phyloP scores from a whole-genome alignment of 176 grass and related monocot species.

The Melocanna baccifera region DNA sequence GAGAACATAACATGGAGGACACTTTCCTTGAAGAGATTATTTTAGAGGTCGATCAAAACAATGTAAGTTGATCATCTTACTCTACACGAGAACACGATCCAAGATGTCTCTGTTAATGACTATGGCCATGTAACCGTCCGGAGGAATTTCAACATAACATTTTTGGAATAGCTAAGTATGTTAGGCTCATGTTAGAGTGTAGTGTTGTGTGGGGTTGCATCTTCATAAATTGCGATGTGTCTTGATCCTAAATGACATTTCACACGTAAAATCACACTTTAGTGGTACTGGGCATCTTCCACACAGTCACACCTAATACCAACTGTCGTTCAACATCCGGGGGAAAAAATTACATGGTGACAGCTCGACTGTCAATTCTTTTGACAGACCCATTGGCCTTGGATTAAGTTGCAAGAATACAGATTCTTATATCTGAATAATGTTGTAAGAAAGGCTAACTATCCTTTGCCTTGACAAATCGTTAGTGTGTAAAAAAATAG shows the following conservation, averaged over 20 bases:
- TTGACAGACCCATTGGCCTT: background rate
- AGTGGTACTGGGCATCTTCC: background rate
- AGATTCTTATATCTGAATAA: background rate
- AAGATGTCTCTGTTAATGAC: background rate
- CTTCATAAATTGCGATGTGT: background rate
- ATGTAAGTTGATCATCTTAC: constrained; percentile 57
- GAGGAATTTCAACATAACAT: background rate
- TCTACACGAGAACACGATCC: background rate
- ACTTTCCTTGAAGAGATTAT: constrained; percentile 80
- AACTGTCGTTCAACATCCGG: background rate
- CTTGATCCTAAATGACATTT: constrained; percentile 3
- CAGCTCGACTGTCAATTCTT: background rate
- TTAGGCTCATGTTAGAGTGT: background rate
- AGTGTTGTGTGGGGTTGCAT: background rate
- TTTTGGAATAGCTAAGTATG: background rate
- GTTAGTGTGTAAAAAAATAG: background rate
- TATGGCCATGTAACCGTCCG: background rate
- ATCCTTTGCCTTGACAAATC: background rate
- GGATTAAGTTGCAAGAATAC: background rate
- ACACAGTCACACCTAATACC: background rate
- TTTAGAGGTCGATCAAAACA: constrained; percentile 79
- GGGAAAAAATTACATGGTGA: background rate
- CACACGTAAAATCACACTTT: background rate
- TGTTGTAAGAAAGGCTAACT: background rate
- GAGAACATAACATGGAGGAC: constrained; percentile 70